Percentiles rank a stretch among this genome's conserved stretches.
phyloP scores from a whole-genome alignment of 805 yeast species.

The Millerozyma acaciae region DNA sequence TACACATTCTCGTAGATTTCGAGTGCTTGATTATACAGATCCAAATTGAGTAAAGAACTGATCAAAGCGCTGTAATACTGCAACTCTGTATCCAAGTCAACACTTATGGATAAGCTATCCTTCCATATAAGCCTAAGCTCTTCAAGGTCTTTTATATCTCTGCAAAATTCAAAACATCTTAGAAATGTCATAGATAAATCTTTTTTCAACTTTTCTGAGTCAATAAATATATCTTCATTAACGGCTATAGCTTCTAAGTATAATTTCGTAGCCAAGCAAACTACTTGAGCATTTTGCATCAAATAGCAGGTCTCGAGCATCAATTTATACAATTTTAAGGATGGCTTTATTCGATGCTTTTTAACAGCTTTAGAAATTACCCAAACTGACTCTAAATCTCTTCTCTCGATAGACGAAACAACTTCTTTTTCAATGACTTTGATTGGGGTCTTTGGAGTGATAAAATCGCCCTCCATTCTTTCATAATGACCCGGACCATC shows the following conservation, averaged over 20 bases:
- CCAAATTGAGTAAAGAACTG: slow-evolving; percentile 18
- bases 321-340: slow-evolving; percentile 3
- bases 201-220: slow-evolving; percentile 2
- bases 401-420: neutral
- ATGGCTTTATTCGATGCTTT: neutral
- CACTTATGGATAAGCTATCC: slow-evolving; percentile 9
- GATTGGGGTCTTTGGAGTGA: neutral
- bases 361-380: slow-evolving; percentile 2
- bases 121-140: slow-evolving; percentile 21
- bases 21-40: slow-evolving; percentile 21
- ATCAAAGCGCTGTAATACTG: slow-evolving; percentile 21
- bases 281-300: neutral
- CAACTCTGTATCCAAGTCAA: slow-evolving; percentile 7
- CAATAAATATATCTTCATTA: slow-evolving; percentile 1
- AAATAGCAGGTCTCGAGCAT: slow-evolving; percentile 5
- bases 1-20: slow-evolving; percentile 12
- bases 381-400: slow-evolving; percentile 4
- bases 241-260: slow-evolving; percentile 4
- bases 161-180: slow-evolving; percentile 8
- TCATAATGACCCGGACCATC: no score
- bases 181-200: slow-evolving; percentile 4
- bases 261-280: slow-evolving; percentile 3
- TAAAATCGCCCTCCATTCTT: no score
- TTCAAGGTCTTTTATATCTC: slow-evolving; percentile 18
- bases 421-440: slow-evolving; percentile 1